phyloP scores from a whole-genome alignment of 495 filamentous ascomycete genomes.

The Podospora pseudocomata region DNA sequence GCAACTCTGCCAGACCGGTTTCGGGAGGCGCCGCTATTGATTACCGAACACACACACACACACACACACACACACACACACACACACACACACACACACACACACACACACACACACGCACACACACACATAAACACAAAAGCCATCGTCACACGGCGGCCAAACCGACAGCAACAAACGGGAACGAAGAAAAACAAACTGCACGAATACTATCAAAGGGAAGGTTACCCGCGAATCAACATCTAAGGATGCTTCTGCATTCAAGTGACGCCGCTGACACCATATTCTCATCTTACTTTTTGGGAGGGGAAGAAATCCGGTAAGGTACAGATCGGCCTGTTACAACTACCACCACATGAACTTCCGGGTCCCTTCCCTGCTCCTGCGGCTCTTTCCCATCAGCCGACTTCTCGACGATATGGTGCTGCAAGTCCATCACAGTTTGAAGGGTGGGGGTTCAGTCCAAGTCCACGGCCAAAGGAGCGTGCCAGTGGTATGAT shows the following conservation, averaged over 20 bases:
- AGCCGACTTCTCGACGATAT: neutral
- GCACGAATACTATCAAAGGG: neutral
- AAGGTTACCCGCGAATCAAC: neutral
- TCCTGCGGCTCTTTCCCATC: neutral
- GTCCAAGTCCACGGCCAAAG: neutral
- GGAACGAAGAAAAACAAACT: neutral
- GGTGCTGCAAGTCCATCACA: neutral
- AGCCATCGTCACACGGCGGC: neutral
- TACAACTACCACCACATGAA: neutral
- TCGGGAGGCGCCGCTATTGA: neutral
- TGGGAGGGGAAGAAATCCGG: neutral
- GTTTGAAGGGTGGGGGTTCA: neutral
- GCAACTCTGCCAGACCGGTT: neutral
- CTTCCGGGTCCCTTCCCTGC: neutral
- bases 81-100: neutral
- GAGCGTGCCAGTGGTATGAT: too few relatives aligned
- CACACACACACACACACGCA: neutral
- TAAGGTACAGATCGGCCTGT: neutral
- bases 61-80: neutral
- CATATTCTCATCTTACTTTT: neutral
- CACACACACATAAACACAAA: neutral
- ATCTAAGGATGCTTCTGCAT: neutral
- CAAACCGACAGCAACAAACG: neutral
- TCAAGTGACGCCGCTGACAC: neutral
- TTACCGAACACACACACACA: neutral